Conservation (phyloP, 805 yeast genomes). For the Hanseniaspora vineae region DNA sequence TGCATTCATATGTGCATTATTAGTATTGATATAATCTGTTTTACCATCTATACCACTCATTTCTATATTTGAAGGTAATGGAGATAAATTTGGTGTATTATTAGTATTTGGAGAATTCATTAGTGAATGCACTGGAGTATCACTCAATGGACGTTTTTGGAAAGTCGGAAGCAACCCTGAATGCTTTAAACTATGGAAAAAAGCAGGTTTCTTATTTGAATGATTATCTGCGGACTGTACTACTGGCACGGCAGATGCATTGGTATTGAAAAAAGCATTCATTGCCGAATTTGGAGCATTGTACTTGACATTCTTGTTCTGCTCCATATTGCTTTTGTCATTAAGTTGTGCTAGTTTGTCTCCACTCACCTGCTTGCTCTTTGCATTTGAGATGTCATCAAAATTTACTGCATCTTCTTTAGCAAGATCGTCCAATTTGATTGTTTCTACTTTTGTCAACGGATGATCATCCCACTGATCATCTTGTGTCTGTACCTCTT, state of each 20-base stretch:
- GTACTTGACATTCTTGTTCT: not conserved
- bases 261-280: no score
- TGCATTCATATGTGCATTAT: no score
- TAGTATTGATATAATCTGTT: no score
- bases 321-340: not conserved
- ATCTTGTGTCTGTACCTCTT: not conserved
- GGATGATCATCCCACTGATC: not conserved
- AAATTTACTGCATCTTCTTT: no score
- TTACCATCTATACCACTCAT: not conserved
- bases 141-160: conserved; percentile 60
- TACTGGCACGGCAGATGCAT: not conserved
- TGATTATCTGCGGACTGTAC: not conserved
- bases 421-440: not conserved
- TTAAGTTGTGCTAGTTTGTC: no score
- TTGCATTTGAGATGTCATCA: no score
- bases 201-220: not conserved
- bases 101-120: conserved; percentile 37
- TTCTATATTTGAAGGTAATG: not conserved
- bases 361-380: no score
- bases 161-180: conserved; percentile 33
- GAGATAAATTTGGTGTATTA: conserved; percentile 1
- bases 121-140: conserved; percentile 55
- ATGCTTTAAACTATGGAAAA: not conserved
- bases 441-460: not conserved
- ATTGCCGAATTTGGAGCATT: no score